Conservation (phyloP, 768 basidiomycete genomes). For the Pisolithus sp. region DNA sequence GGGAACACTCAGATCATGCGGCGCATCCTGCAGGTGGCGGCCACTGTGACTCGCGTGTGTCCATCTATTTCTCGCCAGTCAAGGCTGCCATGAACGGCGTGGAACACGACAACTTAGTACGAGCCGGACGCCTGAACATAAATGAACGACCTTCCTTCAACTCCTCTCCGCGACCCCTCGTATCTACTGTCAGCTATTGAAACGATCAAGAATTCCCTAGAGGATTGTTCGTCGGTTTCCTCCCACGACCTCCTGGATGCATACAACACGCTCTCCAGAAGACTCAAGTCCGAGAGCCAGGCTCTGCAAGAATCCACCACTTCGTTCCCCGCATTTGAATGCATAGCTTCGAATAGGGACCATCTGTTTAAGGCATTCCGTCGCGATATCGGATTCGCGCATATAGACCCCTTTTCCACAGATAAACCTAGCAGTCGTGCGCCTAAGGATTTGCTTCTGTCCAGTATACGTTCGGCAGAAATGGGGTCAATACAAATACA, state of each 20-base stretch:
- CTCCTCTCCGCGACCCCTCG: conserved; percentile 10
- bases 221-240: conserved; percentile 34
- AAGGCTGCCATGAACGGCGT: neutral
- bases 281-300: conserved; percentile 28
- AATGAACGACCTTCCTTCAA: neutral
- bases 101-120: neutral
- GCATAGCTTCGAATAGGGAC: conserved; percentile 29
- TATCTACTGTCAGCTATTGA: conserved; percentile 39
- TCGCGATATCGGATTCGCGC: conserved; percentile 46
- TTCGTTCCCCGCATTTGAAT: conserved; percentile 16
- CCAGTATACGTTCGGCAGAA: conserved; percentile 2
- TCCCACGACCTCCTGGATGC: conserved; percentile 56
- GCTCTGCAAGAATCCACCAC: conserved; percentile 2
- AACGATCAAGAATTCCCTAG: conserved; percentile 41
- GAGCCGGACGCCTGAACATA: neutral
- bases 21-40: too few relatives aligned
- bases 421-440: conserved; percentile 5
- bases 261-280: conserved; percentile 44
- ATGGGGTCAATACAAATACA: conserved; percentile 34
- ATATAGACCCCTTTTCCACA: conserved; percentile 28
- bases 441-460: conserved; percentile 3
- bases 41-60: neutral
- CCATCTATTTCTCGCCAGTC: neutral
- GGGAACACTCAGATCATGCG: too few relatives aligned
- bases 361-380: conserved; percentile 37